phyloP scores from a whole-genome alignment of 106 monocot species.

The Allium cepa region DNA sequence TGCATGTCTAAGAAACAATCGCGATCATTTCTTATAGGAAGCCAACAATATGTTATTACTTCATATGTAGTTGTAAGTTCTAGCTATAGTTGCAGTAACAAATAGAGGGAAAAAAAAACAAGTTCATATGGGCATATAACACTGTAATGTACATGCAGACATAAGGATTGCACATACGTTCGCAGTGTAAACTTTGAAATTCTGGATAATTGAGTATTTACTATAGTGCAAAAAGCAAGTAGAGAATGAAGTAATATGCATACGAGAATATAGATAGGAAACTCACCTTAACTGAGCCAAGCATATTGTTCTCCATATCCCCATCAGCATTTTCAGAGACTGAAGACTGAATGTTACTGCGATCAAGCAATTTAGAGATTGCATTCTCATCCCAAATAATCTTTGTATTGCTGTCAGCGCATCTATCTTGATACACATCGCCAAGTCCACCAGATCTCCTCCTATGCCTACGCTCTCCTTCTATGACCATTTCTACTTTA shows the following conservation, averaged over 20 bases:
- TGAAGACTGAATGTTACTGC: slow-evolving; percentile 62
- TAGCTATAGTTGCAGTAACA: too few relatives aligned
- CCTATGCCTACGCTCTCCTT: slow-evolving; percentile 54
- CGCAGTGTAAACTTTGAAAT: too few relatives aligned
- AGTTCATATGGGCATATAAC: too few relatives aligned
- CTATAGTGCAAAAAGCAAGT: neutral
- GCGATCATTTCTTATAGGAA: too few relatives aligned
- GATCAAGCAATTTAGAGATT: slow-evolving; percentile 81
- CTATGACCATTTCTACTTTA: slow-evolving; percentile 33
- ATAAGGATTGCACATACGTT: too few relatives aligned
- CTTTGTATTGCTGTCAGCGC: slow-evolving; percentile 62
- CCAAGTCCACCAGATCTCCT: slow-evolving; percentile 76
- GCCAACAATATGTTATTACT: too few relatives aligned
- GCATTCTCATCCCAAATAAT: slow-evolving; percentile 89
- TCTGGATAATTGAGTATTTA: too few relatives aligned
- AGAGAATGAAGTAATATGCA: neutral
- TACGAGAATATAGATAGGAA: neutral
- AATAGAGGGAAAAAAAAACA: too few relatives aligned
- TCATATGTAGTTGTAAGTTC: too few relatives aligned
- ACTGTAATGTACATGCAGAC: too few relatives aligned
- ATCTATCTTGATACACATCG: slow-evolving; percentile 88
- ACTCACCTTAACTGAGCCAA: slow-evolving; percentile 85
- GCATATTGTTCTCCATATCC: slow-evolving; percentile 87
- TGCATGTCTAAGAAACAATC: too few relatives aligned
- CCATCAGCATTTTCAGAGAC: slow-evolving; percentile 53